phyloP scores from a whole-genome alignment of 78 protist species.

The Speleostelium caveatum region DNA sequence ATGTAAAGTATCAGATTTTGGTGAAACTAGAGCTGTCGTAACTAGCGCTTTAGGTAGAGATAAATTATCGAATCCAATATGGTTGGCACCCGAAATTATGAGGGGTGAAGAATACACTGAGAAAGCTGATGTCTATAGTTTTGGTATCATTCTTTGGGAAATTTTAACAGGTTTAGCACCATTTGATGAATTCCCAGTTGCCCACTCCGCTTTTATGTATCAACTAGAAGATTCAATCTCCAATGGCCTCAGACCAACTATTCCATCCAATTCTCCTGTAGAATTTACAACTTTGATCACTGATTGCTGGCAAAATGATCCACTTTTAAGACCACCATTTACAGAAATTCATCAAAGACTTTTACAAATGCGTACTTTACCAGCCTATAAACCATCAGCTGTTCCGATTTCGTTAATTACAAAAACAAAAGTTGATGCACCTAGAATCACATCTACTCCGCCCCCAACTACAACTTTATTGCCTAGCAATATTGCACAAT shows the following conservation, averaged over 20 bases:
- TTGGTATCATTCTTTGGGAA: conserved; percentile 76
- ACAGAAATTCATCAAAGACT: conserved; percentile 35
- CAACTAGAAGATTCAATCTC: conserved; percentile 78
- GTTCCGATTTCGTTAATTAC: conserved; percentile 7
- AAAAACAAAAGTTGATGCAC: background rate
- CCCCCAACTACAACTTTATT: background rate
- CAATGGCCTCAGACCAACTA: conserved; percentile 72
- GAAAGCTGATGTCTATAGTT: conserved; percentile 81
- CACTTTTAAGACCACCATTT: conserved; percentile 68
- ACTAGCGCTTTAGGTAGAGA: conserved; percentile 61
- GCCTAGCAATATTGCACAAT: background rate
- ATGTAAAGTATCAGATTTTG: conserved; percentile 80
- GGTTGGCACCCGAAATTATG: conserved; percentile 87
- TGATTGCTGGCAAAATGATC: conserved; percentile 80
- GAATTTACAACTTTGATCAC: conserved; percentile 9
- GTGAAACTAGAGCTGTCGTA: conserved; percentile 73
- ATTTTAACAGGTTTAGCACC: conserved; percentile 73
- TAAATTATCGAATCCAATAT: conserved; percentile 77
- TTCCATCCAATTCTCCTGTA: conserved; percentile 34
- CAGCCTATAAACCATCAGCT: background rate
- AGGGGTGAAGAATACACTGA: conserved; percentile 79
- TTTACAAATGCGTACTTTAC: conserved; percentile 16
- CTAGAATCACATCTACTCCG: background rate
- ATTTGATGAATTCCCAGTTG: conserved; percentile 78
- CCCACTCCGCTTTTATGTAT: conserved; percentile 62